These are phyloP conservation scores for Paspalum notatum DNA, from an alignment of 176 grass and related monocot genomes.

Conservation along the genomic window DNA sequence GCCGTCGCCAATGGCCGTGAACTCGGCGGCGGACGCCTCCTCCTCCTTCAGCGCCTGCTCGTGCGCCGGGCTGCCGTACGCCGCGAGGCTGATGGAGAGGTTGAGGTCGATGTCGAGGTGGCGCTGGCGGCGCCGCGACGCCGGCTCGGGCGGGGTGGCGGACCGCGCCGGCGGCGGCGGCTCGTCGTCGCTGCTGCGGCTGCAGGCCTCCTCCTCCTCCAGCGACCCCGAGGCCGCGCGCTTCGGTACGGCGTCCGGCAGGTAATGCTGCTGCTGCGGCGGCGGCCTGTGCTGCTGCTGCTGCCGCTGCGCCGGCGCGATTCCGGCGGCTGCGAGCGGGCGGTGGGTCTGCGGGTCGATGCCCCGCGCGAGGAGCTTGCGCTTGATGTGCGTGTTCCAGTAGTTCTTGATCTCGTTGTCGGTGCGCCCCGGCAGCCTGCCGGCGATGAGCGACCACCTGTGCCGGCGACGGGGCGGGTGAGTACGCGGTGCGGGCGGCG, in stretches of 20 bases:
- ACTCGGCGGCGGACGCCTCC: no score
- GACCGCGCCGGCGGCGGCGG: background rate
- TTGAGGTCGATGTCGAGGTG: constrained; percentile 81
- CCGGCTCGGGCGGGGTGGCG: constrained; percentile 6
- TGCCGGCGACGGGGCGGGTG: background rate
- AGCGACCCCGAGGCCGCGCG: constrained; percentile 35
- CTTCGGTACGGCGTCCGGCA: no score
- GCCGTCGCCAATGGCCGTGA: no score
- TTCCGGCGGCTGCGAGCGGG: constrained; percentile 28
- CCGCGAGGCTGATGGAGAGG: constrained; percentile 74
- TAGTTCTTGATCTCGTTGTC: constrained; percentile 99
- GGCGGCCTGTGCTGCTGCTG: constrained; percentile 25
- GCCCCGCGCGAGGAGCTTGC: constrained; percentile 73
- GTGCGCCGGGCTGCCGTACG: constrained; percentile 55
- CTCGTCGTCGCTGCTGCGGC: constrained; percentile 66
- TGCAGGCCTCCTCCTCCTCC: constrained; percentile 39
- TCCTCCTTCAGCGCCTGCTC: constrained; percentile 28
- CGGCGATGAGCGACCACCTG: constrained; percentile 94
- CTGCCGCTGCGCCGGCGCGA: background rate
- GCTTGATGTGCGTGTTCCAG: constrained; percentile 95
- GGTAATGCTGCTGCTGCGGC: constrained; percentile 14
- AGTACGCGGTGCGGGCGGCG: no score
- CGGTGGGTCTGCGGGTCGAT: constrained; percentile 80
- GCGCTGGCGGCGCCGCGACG: background rate
- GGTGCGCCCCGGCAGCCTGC: constrained; percentile 71